Conservation (phyloP, 2,329 filamentous ascomycete genomes). For the Hymenoscyphus repandus region DNA sequence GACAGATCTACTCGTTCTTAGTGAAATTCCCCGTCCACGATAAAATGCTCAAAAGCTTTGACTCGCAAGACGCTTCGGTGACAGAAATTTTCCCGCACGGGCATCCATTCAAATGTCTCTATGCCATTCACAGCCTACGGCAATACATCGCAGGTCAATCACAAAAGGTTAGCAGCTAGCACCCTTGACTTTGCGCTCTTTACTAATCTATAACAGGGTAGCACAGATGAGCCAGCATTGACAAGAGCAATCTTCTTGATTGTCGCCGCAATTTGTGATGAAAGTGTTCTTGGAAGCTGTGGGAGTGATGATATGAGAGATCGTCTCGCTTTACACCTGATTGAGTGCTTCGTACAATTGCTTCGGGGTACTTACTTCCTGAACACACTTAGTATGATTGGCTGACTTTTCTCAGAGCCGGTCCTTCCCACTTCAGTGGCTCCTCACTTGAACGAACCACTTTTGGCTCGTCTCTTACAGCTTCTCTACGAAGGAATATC, state of each 20-base stretch:
- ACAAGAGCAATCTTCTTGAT: slow-evolving; percentile 47
- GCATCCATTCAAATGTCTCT: slow-evolving; percentile 68
- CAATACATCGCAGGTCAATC: slow-evolving; percentile 46
- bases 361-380: slow-evolving; percentile 43
- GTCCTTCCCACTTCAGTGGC: slow-evolving; percentile 30
- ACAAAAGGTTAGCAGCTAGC: slow-evolving; percentile 28
- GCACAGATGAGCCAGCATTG: slow-evolving; percentile 32
- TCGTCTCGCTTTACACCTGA: slow-evolving; percentile 46
- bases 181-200: slow-evolving; percentile 31
- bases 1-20: slow-evolving; percentile 65
- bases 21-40: slow-evolving; percentile 64
- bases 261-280: slow-evolving; percentile 55
- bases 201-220: slow-evolving; percentile 18
- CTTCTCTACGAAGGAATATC: slow-evolving; percentile 25
- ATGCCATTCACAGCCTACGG: slow-evolving; percentile 62
- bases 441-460: slow-evolving; percentile 30
- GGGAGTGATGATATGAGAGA: slow-evolving; percentile 41
- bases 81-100: slow-evolving; percentile 61
- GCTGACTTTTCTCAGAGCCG: slow-evolving; percentile 33
- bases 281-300: slow-evolving; percentile 44
- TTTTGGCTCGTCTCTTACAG: slow-evolving; percentile 31
- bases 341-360: slow-evolving; percentile 51
- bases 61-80: slow-evolving; percentile 46
- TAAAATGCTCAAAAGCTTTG: slow-evolving; percentile 54
- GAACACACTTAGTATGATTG: slow-evolving; percentile 8